Evolutionary conservation across 2,329 filamentous ascomycete species (phyloP).

Genomic region (Alternaria infectoria): DNA sequence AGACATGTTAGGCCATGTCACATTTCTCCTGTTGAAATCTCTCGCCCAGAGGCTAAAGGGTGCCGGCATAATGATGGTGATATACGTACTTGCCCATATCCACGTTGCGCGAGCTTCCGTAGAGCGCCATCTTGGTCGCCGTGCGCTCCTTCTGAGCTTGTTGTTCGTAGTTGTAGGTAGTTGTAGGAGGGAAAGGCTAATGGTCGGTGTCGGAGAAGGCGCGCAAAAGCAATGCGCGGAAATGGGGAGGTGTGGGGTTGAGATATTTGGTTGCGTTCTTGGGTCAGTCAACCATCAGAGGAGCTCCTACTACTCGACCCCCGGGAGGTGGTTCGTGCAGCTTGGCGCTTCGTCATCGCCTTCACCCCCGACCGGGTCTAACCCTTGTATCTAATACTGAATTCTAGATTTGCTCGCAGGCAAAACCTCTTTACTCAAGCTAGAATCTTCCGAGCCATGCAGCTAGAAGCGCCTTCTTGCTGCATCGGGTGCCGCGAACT

Average conservation of each 20-base stretch:
- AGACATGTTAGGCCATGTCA: background rate
- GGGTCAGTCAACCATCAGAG: constrained; percentile 10
- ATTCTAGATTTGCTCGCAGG: background rate
- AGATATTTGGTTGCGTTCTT: constrained; percentile 10
- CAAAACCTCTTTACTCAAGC: background rate
- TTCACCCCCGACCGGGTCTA: constrained; percentile 18
- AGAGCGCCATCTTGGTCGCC: constrained; percentile 42
- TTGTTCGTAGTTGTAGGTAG: constrained; percentile 13
- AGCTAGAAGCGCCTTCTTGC: background rate
- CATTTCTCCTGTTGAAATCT: background rate
- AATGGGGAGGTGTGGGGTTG: constrained; percentile 6
- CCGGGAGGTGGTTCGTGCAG: constrained; percentile 27
- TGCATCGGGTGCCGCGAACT: background rate
- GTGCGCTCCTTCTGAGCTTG: constrained; percentile 25
- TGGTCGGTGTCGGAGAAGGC: constrained; percentile 6
- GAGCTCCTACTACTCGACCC: constrained; percentile 27
- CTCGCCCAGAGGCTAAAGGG: background rate
- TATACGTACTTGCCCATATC: constrained; percentile 66
- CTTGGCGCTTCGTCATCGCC: constrained; percentile 35
- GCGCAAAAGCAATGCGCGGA: constrained; percentile 13
- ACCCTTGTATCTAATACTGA: background rate
- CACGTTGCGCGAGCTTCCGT: constrained; percentile 60
- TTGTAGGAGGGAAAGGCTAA: background rate
- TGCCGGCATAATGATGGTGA: background rate
- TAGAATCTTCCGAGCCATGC: background rate